A percentile compares a stretch with the other conserved stretches of the same genome.
These are phyloP conservation scores for Cylindrodendrum hubeiense DNA, from an alignment of 2,329 filamentous ascomycete species.

Conservation along the genomic window DNA sequence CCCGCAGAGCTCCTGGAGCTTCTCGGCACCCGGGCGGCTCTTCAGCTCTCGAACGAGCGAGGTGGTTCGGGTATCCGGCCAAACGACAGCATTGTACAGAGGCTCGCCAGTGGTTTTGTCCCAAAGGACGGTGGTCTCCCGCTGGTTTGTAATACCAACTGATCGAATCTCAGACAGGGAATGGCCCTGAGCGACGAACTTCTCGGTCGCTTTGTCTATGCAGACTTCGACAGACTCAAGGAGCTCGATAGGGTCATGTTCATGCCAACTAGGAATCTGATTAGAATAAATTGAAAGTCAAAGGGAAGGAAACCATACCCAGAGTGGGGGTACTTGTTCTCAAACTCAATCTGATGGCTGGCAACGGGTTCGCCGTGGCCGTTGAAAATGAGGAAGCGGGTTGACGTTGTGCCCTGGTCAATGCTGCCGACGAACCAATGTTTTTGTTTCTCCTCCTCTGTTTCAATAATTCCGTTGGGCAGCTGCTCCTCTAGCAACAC, in stretches of 20 bases:
- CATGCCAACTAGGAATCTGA: slow-evolving; percentile 77
- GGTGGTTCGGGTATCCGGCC: slow-evolving; percentile 87
- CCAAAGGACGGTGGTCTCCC: slow-evolving; percentile 90
- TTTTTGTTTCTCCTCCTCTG: slow-evolving; percentile 46
- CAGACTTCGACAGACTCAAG: slow-evolving; percentile 81
- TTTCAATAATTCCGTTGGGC: slow-evolving; percentile 46
- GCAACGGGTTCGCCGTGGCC: slow-evolving; percentile 81
- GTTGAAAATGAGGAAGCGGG: slow-evolving; percentile 92
- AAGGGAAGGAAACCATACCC: slow-evolving; percentile 68
- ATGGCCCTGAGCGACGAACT: slow-evolving; percentile 79
- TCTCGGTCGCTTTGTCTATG: slow-evolving; percentile 79
- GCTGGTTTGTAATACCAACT: slow-evolving; percentile 90
- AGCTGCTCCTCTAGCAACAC: slow-evolving; percentile 39
- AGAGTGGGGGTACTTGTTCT: slow-evolving; percentile 85
- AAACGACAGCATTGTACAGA: slow-evolving; percentile 87
- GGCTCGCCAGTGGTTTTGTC: slow-evolving; percentile 84
- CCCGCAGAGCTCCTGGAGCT: slow-evolving; percentile 78
- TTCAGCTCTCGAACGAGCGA: slow-evolving; percentile 82
- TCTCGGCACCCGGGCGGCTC: slow-evolving; percentile 73
- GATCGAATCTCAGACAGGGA: slow-evolving; percentile 76
- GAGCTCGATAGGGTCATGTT: slow-evolving; percentile 86
- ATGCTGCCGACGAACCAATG: slow-evolving; percentile 86
- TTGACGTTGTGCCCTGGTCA: slow-evolving; percentile 91
- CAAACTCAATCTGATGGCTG: slow-evolving; percentile 88
- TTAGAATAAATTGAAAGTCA: slow-evolving; percentile 11